Percentiles rank a stretch among this genome's conserved stretches.
phyloP scores from a whole-genome alignment of 2,329 filamentous ascomycete species.

The Botrytis pseudocinerea region DNA sequence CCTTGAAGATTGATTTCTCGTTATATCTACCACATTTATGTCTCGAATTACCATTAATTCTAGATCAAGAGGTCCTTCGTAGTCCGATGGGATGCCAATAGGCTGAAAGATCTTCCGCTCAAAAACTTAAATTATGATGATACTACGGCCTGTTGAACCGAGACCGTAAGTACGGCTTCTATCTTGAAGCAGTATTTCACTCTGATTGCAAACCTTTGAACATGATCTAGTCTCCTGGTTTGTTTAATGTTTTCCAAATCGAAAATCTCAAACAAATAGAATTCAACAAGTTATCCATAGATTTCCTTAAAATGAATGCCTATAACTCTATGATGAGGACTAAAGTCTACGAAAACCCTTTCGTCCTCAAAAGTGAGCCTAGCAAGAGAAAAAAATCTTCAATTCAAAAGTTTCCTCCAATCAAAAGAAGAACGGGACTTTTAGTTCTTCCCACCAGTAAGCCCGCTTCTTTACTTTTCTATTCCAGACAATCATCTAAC shows the following conservation, averaged over 20 bases:
- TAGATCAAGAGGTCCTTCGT: neutral
- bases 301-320: neutral
- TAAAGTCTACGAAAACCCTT: neutral
- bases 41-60: accelerated
- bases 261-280: accelerated
- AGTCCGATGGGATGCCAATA: neutral
- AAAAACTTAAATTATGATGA: neutral
- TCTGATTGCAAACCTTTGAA: accelerated
- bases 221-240: neutral
- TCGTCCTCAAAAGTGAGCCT: neutral
- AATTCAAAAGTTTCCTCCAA: accelerated
- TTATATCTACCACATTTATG: neutral
- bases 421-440: neutral
- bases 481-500: neutral
- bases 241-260: neutral
- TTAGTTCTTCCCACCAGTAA: neutral
- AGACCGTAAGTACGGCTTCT: neutral
- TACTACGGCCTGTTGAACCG: neutral
- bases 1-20: neutral
- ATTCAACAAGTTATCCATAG: neutral
- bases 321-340: neutral
- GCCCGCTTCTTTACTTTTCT: too few species aligned
- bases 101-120: neutral
- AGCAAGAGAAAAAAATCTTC: neutral
- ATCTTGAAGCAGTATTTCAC: accelerated